Percentiles rank a stretch among this genome's conserved stretches.
Evolutionary conservation across 1,284 basidiomycete species (phyloP).

Genomic region (Cryptococcus amylolentus): DNA sequence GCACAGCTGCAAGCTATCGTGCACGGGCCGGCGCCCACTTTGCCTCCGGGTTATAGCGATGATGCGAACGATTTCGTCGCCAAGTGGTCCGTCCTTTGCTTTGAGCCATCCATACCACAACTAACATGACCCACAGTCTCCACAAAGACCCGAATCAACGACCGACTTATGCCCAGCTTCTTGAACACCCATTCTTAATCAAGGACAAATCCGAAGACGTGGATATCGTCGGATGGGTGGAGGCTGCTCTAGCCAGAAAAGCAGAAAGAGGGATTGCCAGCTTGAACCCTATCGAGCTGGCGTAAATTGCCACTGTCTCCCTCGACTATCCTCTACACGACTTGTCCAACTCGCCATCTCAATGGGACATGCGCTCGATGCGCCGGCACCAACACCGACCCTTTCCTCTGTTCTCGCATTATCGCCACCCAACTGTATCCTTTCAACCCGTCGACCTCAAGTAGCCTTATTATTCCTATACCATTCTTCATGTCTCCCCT

Average conservation of each 20-base stretch:
- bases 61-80: slow-evolving; percentile 54
- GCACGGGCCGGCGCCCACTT: slow-evolving; percentile 81
- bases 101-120: background rate
- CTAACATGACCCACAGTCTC: slow-evolving; percentile 55
- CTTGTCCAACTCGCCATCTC: background rate
- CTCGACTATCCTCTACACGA: no score
- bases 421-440: background rate
- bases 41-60: slow-evolving; percentile 59
- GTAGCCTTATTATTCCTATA: background rate
- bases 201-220: slow-evolving; percentile 60
- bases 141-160: slow-evolving; percentile 72
- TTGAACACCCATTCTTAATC: slow-evolving; percentile 70
- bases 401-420: no score
- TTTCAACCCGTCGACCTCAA: background rate
- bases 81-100: slow-evolving; percentile 47
- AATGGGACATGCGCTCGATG: no score
- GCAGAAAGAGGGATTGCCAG: slow-evolving; percentile 36
- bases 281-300: slow-evolving; percentile 27
- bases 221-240: slow-evolving; percentile 81
- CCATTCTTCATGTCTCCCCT: background rate
- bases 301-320: background rate
- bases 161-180: slow-evolving; percentile 78
- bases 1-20: slow-evolving; percentile 95
- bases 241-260: slow-evolving; percentile 57
- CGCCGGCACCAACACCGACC: no score